Conservation (phyloP, 1,284 basidiomycete genomes). For the Malassezia yamatoensis region DNA sequence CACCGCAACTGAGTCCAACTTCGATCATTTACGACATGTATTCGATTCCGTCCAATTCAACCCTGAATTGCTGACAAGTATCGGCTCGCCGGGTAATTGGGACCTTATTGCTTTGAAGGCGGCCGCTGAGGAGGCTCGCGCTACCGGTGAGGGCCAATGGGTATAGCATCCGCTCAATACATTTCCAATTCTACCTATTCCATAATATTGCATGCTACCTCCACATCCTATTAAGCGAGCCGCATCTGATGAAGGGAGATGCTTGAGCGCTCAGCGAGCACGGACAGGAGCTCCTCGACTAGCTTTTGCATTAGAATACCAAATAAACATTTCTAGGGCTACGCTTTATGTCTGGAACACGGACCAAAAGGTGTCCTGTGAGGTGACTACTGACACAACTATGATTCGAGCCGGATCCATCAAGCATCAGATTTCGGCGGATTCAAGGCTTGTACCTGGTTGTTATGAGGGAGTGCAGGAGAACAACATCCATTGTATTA, state of each 20-base stretch:
- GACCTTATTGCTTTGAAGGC: conserved; percentile 17
- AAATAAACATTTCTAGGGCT: neutral
- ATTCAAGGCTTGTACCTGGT: neutral
- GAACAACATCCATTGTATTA: neutral
- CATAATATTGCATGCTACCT: neutral
- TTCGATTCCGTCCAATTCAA: neutral
- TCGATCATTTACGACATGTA: neutral
- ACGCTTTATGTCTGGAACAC: neutral
- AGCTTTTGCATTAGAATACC: neutral
- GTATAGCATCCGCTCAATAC: neutral
- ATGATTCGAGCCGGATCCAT: neutral
- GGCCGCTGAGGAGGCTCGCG: conserved; percentile 9
- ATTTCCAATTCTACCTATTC: no score
- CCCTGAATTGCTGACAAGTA: neutral
- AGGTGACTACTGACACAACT: neutral
- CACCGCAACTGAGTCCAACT: neutral
- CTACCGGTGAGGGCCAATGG: conserved; percentile 13
- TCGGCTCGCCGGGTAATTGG: conserved; percentile 16
- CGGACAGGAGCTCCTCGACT: neutral
- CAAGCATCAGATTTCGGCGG: neutral
- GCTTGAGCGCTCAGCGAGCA: neutral
- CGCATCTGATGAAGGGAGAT: neutral
- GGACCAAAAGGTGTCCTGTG: neutral
- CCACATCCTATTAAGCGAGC: conserved; percentile 1
- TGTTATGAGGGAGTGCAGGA: neutral